Percentiles rank a stretch among this genome's conserved stretches.
Evolutionary conservation across 2,329 filamentous ascomycete species (phyloP).

Genomic region (Paraphoma sp.): DNA sequence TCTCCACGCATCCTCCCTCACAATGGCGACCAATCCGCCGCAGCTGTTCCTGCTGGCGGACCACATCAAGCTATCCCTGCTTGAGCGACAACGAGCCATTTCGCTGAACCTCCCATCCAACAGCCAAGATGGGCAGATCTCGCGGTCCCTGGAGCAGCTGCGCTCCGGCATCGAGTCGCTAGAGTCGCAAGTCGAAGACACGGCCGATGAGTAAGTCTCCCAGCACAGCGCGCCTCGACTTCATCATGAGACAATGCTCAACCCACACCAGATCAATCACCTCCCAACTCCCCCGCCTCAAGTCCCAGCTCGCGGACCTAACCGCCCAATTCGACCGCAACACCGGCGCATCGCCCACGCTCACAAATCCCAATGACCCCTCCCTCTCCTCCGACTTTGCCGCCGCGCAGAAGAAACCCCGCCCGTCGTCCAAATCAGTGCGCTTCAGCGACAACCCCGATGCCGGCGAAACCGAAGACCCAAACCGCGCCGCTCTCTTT

Average conservation of each 20-base stretch:
- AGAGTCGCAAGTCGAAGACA: constrained; percentile 67
- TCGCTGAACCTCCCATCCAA: constrained; percentile 79
- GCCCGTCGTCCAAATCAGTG: constrained; percentile 70
- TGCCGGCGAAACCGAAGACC: constrained; percentile 52
- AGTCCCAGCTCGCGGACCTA: constrained; percentile 77
- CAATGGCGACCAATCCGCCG: constrained; percentile 58
- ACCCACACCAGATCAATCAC: constrained; percentile 34
- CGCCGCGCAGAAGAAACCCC: constrained; percentile 46
- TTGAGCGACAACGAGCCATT: constrained; percentile 87
- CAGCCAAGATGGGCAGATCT: constrained; percentile 87
- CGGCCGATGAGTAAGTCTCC: constrained; percentile 58
- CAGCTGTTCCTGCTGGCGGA: constrained; percentile 94
- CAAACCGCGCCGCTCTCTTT: constrained; percentile 64
- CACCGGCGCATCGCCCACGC: constrained; percentile 53
- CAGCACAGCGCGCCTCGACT: not conserved
- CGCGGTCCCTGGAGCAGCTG: constrained; percentile 85
- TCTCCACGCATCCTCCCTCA: constrained; percentile 7
- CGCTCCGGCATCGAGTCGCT: constrained; percentile 78
- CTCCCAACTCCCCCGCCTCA: constrained; percentile 71
- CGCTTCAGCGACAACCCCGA: constrained; percentile 73
- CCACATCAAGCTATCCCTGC: constrained; percentile 93
- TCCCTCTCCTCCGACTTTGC: constrained; percentile 46
- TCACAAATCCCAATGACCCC: constrained; percentile 54
- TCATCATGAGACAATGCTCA: constrained; percentile 1
- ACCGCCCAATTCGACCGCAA: constrained; percentile 77